Percentiles rank a stretch among this genome's conserved stretches.
These are phyloP conservation scores for Oropetium thomaeum DNA, from an alignment of 176 grass and related monocot genomes.

Conservation along the genomic window DNA sequence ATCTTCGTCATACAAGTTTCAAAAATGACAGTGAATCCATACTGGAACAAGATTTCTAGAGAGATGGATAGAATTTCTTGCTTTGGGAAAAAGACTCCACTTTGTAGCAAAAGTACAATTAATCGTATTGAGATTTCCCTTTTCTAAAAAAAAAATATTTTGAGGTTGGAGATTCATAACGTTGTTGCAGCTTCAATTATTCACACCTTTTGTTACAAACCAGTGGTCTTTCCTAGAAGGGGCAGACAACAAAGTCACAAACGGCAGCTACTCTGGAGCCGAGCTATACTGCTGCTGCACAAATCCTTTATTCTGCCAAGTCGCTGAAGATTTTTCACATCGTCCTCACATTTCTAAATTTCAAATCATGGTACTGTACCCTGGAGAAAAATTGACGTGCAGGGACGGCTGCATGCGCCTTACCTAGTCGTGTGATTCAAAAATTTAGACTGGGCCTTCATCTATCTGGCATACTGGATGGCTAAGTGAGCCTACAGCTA, in stretches of 20 bases:
- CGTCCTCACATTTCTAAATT: slow-evolving; percentile 1
- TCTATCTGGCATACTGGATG: slow-evolving; percentile 16
- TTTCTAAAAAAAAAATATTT: too few relatives aligned
- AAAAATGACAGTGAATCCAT: too few relatives aligned
- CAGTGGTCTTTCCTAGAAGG: not conserved
- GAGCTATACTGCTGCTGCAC: not conserved
- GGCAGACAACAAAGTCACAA: not conserved
- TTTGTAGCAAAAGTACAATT: too few relatives aligned
- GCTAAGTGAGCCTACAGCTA: slow-evolving; percentile 33
- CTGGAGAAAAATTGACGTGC: not conserved
- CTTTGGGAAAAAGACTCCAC: too few relatives aligned
- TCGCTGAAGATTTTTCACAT: not conserved
- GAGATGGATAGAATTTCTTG: too few relatives aligned
- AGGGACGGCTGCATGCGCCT: slow-evolving; percentile 4
- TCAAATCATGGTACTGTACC: slow-evolving; percentile 22
- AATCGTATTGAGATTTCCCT: too few relatives aligned
- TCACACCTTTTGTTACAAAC: not conserved
- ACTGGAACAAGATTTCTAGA: too few relatives aligned
- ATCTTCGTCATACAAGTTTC: too few relatives aligned
- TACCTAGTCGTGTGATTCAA: not conserved
- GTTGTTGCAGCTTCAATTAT: not conserved
- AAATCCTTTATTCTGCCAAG: not conserved
- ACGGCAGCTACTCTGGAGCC: not conserved
- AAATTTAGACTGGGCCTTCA: not conserved
- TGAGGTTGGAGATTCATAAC: not conserved